Percentiles rank a stretch among this genome's conserved stretches.
These are phyloP conservation scores for Mimosa pudica DNA, from an alignment of 306 rosid species.

Conservation along the genomic window DNA sequence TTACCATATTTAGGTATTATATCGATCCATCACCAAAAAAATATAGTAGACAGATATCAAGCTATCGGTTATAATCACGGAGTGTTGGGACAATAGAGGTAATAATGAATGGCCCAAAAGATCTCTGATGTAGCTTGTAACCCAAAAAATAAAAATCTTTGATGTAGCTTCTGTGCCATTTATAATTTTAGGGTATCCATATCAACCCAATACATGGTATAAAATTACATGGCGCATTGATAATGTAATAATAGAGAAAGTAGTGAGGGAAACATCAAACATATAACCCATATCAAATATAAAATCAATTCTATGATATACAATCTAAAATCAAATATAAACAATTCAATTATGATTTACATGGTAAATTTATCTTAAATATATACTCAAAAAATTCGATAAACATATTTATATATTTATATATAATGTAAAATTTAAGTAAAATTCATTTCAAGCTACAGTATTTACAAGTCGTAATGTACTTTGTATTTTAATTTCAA, in stretches of 20 bases:
- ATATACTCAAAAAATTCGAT: too few relatives aligned
- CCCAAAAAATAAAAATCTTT: background rate
- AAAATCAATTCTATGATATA: too few relatives aligned
- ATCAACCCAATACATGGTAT: background rate
- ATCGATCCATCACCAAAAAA: background rate
- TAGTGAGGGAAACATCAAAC: background rate
- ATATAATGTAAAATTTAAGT: too few relatives aligned
- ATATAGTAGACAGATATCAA: background rate
- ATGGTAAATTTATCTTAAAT: too few relatives aligned
- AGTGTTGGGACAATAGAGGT: background rate
- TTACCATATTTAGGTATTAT: background rate
- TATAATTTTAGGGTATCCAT: background rate
- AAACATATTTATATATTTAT: too few relatives aligned
- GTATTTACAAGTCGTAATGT: too few relatives aligned
- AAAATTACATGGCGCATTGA: background rate
- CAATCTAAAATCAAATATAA: too few relatives aligned
- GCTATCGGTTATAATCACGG: background rate
- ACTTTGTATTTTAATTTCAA: too few relatives aligned
- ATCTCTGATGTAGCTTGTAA: too few relatives aligned
- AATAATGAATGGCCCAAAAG: background rate
- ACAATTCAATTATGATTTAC: too few relatives aligned
- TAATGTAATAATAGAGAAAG: background rate
- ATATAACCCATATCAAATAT: background rate
- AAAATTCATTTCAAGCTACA: too few relatives aligned
- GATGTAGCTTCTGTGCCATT: background rate